Percentiles rank a stretch among this genome's conserved stretches.
phyloP scores from a whole-genome alignment of 306 rosid genomes.

The Cicer yamashitae region DNA sequence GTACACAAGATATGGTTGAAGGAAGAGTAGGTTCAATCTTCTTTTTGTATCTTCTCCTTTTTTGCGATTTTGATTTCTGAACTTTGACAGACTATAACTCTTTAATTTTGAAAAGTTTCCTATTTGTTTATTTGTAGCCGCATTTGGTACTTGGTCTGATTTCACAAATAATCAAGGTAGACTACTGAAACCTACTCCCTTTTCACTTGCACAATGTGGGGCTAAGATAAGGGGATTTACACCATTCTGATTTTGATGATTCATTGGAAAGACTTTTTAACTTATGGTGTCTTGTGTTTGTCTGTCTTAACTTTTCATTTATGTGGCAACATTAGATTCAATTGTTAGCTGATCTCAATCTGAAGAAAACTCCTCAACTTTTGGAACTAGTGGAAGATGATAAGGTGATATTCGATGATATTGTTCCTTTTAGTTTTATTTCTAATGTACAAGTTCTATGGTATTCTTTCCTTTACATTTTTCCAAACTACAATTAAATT shows the following conservation, averaged over 20 bases:
- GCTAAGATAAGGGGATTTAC: constrained; percentile 21
- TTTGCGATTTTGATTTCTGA: constrained; percentile 21
- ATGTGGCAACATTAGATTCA: constrained; percentile 76
- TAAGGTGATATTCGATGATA: constrained; percentile 60
- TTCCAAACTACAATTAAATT: constrained; percentile 11
- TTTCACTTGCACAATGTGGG: constrained; percentile 19
- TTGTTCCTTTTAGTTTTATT: constrained; percentile 21
- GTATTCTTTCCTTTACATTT: constrained; percentile 33
- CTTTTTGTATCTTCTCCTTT: constrained; percentile 16
- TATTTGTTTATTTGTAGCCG: constrained; percentile 66
- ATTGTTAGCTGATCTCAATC: constrained; percentile 90
- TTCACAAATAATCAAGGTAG: constrained; percentile 96
- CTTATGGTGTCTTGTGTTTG: constrained; percentile 34
- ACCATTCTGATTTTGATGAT: constrained; percentile 33
- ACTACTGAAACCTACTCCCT: constrained; percentile 25
- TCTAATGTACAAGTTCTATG: constrained; percentile 21
- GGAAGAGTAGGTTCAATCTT: constrained; percentile 79
- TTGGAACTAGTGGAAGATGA: constrained; percentile 96
- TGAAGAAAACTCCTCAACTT: constrained; percentile 98
- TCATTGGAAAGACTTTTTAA: constrained; percentile 34
- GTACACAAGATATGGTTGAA: constrained; percentile 92
- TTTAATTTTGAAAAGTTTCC: background rate
- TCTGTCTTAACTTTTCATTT: constrained; percentile 38
- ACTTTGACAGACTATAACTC: constrained; percentile 26
- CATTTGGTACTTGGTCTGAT: constrained; percentile 92